Evolutionary conservation across 495 filamentous ascomycete genomes (phyloP).

Genomic region (Penicillium cataractarum): DNA sequence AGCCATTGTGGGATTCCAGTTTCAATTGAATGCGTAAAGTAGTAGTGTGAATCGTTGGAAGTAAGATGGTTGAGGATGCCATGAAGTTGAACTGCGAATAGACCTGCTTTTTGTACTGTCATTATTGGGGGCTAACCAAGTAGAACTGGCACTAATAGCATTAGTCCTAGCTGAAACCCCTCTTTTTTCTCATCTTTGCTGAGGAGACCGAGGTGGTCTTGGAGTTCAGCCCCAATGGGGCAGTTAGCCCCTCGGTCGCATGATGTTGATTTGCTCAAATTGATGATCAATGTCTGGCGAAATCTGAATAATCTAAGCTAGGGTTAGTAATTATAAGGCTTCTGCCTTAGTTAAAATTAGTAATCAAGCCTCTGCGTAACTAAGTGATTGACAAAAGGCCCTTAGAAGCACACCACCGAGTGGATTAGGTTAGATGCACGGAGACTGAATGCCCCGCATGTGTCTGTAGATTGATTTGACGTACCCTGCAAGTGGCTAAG

Average conservation of each 20-base stretch:
- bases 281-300: too few relatives aligned
- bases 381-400: too few relatives aligned
- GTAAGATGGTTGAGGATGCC: neutral
- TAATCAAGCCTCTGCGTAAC: too few relatives aligned
- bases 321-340: neutral
- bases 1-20: constrained; percentile 27
- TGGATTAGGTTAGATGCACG: too few relatives aligned
- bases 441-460: neutral
- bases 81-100: neutral
- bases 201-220: neutral
- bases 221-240: neutral
- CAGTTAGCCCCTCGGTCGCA: neutral
- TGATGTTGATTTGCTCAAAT: too few relatives aligned
- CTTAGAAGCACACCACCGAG: too few relatives aligned
- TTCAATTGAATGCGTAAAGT: neutral
- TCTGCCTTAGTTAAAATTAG: too few relatives aligned
- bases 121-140: neutral
- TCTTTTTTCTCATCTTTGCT: neutral
- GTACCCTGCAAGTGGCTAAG: neutral
- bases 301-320: neutral
- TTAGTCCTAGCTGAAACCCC: neutral
- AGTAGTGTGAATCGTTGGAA: neutral
- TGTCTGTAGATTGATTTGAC: neutral
- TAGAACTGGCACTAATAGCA: neutral
- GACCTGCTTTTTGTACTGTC: neutral